Percentiles rank a stretch among this genome's conserved stretches.
Conservation (phyloP, 306 rosid genomes). For the Herpetospermum pedunculosum region DNA sequence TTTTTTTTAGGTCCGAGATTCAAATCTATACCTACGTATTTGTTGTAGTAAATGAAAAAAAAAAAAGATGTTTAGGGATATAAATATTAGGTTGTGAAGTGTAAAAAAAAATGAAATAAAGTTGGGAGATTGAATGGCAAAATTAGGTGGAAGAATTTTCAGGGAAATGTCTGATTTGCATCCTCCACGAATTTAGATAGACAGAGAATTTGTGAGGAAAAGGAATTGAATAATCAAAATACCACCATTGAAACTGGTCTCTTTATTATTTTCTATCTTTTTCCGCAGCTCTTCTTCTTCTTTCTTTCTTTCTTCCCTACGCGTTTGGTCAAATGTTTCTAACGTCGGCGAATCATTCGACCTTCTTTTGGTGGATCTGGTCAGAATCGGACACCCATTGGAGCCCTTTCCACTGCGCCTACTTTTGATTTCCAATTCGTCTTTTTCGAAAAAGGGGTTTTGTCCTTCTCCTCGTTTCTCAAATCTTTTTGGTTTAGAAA, state of each 20-base stretch:
- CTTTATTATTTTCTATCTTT: not conserved
- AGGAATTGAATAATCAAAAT: not conserved
- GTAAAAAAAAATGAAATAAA: not conserved
- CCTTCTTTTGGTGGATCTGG: conserved; percentile 43
- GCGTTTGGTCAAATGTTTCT: conserved; percentile 3
- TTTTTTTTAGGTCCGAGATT: too few relatives aligned
- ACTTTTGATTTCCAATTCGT: conserved; percentile 1
- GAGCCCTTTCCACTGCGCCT: conserved; percentile 14
- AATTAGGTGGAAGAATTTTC: not conserved
- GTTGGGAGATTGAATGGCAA: not conserved
- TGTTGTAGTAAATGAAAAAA: not conserved
- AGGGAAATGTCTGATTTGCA: not conserved
- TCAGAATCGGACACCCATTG: conserved; percentile 14
- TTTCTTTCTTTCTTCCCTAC: too few relatives aligned
- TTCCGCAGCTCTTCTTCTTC: conserved; percentile 1
- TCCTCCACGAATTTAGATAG: not conserved
- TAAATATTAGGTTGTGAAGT: not conserved
- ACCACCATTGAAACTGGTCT: not conserved
- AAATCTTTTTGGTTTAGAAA: conserved; percentile 4
- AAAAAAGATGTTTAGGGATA: not conserved
- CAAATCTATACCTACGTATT: too few relatives aligned
- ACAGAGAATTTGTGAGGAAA: not conserved
- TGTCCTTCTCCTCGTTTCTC: not conserved
- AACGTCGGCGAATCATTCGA: conserved; percentile 7
- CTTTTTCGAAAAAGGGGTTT: not conserved